A percentile compares a stretch with the other conserved stretches of the same genome.
These are phyloP conservation scores for Vigna radiata DNA, from an alignment of 306 rosid species.

Conservation along the genomic window DNA sequence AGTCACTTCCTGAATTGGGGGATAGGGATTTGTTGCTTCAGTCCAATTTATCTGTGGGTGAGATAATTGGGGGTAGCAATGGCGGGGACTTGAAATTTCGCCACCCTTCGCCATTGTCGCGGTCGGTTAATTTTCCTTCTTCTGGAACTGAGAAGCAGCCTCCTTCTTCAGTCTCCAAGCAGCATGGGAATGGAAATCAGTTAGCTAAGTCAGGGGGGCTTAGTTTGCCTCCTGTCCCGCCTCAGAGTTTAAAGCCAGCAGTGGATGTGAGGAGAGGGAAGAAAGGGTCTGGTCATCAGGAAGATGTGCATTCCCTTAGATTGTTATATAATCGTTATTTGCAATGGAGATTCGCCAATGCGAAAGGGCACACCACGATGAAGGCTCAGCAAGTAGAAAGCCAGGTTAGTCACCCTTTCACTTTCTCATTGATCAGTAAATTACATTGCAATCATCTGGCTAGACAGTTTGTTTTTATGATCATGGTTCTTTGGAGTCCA, in stretches of 20 bases:
- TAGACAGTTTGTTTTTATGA: constrained; percentile 4
- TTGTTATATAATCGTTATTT: constrained; percentile 70
- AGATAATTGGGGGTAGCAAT: constrained; percentile 48
- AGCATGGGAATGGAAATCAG: constrained; percentile 31
- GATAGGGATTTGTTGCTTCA: constrained; percentile 47
- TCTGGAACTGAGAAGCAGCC: constrained; percentile 49
- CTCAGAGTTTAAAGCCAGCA: constrained; percentile 54
- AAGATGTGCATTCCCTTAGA: constrained; percentile 66
- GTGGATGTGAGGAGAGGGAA: constrained; percentile 62
- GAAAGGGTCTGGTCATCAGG: constrained; percentile 69
- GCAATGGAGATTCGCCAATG: constrained; percentile 86
- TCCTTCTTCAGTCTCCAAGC: constrained; percentile 46
- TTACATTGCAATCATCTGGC: constrained; percentile 6
- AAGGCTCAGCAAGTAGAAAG: constrained; percentile 66
- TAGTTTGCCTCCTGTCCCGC: constrained; percentile 73
- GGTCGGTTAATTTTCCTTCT: constrained; percentile 54
- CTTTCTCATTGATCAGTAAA: background rate
- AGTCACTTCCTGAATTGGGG: constrained; percentile 71
- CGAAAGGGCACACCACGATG: constrained; percentile 55
- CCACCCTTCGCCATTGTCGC: constrained; percentile 55
- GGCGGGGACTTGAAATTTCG: constrained; percentile 53
- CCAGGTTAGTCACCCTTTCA: constrained; percentile 55
- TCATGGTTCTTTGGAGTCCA: background rate
- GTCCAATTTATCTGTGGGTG: constrained; percentile 53
- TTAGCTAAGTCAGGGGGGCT: constrained; percentile 55